Conservation (phyloP, 345 rosid species). For the Durio zibethinus region DNA sequence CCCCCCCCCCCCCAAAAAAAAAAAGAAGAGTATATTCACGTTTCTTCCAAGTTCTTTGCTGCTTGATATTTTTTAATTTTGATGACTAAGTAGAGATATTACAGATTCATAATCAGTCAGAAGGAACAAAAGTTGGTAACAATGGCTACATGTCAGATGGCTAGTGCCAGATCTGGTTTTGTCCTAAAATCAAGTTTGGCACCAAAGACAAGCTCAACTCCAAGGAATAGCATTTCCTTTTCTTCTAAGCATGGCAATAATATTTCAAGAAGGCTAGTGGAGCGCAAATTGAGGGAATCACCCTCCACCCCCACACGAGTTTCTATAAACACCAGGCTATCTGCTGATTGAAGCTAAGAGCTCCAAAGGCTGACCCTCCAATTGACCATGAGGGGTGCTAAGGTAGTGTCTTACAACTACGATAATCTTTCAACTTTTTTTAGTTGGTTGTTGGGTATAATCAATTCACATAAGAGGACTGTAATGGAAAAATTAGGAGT, state of each 20-base stretch:
- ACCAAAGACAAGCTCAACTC: not conserved
- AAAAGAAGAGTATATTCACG: not conserved
- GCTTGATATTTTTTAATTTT: not conserved
- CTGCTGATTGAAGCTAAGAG: no score
- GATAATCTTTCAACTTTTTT: no score
- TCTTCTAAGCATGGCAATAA: not conserved
- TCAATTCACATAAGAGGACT: not conserved
- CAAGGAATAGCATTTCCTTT: not conserved
- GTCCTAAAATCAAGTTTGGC: not conserved
- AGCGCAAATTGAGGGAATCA: not conserved
- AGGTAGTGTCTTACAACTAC: not conserved
- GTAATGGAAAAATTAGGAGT: not conserved
- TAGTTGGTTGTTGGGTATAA: no score
- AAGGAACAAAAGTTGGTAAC: not conserved
- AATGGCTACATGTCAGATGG: not conserved
- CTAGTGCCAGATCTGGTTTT: not conserved
- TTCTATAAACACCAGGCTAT: not conserved
- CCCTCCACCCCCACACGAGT: not conserved
- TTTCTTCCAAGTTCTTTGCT: not conserved
- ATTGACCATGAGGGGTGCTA: not conserved
- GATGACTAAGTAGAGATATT: not conserved
- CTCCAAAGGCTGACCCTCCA: not conserved
- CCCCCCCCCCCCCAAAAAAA: no score
- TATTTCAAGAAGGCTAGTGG: conserved; percentile 8
- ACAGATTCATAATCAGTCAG: not conserved